phyloP scores from a whole-genome alignment of 768 basidiomycete genomes.

The Sutorius australiensis region DNA sequence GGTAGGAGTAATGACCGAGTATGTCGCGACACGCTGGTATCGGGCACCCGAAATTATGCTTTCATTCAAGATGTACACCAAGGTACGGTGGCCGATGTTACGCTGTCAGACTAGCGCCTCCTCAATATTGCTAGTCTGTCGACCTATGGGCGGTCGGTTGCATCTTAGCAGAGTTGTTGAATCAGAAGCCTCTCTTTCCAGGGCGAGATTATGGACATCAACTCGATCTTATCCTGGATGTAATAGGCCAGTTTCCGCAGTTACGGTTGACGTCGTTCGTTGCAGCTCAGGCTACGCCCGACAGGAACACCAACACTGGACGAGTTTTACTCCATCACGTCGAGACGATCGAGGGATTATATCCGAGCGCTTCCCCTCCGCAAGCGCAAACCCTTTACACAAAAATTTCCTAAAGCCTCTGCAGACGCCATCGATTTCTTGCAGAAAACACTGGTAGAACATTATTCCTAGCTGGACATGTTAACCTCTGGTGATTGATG shows the following conservation, averaged over 20 bases:
- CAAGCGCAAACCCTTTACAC: slow-evolving; percentile 65
- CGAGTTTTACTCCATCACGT: slow-evolving; percentile 89
- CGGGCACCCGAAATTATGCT: slow-evolving; percentile 94
- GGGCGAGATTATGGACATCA: slow-evolving; percentile 87
- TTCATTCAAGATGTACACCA: slow-evolving; percentile 86
- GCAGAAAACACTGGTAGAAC: slow-evolving; percentile 59
- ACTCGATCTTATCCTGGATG: slow-evolving; percentile 81
- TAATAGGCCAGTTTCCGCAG: slow-evolving; percentile 51
- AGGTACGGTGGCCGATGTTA: slow-evolving; percentile 36
- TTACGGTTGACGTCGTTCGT: slow-evolving; percentile 9
- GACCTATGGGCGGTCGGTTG: slow-evolving; percentile 76
- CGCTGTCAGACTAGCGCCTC: slow-evolving; percentile 6
- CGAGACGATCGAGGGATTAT: slow-evolving; percentile 80
- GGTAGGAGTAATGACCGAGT: slow-evolving; percentile 71
- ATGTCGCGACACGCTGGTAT: slow-evolving; percentile 92
- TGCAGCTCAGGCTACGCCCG: slow-evolving; percentile 19
- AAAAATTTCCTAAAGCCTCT: slow-evolving; percentile 75
- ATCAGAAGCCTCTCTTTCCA: slow-evolving; percentile 80
- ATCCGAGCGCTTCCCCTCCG: slow-evolving; percentile 82
- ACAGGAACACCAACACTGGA: slow-evolving; percentile 79
- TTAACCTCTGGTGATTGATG: slow-evolving; percentile 1
- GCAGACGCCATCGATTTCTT: slow-evolving; percentile 70
- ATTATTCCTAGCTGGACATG: slow-evolving; percentile 26
- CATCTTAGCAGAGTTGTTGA: slow-evolving; percentile 79
- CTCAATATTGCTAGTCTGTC: slow-evolving; percentile 43